Evolutionary conservation across 768 basidiomycete genomes (phyloP).

Genomic region (Hygrocybe punicea): DNA sequence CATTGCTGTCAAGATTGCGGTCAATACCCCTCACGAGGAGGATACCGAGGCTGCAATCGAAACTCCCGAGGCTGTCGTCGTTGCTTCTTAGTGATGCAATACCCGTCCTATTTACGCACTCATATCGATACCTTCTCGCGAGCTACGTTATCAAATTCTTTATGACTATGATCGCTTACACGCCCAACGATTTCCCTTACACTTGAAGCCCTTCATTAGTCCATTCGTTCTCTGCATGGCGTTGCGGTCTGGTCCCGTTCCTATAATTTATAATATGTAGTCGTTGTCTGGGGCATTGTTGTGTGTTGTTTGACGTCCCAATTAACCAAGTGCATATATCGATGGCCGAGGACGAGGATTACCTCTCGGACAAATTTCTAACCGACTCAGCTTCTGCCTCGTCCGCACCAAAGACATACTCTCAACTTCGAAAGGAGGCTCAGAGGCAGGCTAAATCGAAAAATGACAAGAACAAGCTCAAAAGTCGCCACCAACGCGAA

Average conservation of each 20-base stretch:
- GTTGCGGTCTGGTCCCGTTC: slow-evolving; percentile 49
- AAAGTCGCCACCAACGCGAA: slow-evolving; percentile 66
- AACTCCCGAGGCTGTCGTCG: slow-evolving; percentile 1
- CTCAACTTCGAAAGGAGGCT: slow-evolving; percentile 66
- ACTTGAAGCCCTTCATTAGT: slow-evolving; percentile 3
- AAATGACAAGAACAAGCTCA: slow-evolving; percentile 64
- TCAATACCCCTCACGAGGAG: slow-evolving; percentile 72
- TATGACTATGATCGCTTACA: slow-evolving; percentile 6
- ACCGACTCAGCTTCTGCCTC: slow-evolving; percentile 36
- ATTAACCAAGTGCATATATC: not conserved
- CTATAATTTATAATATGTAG: slow-evolving; percentile 23
- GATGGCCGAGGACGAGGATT: slow-evolving; percentile 63
- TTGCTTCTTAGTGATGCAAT: slow-evolving; percentile 18
- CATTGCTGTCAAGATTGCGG: slow-evolving; percentile 93
- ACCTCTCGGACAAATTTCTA: slow-evolving; percentile 85
- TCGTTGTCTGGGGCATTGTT: slow-evolving; percentile 8
- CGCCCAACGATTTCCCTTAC: not conserved
- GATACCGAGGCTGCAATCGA: slow-evolving; percentile 34
- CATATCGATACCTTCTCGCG: slow-evolving; percentile 10
- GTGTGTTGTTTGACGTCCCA: slow-evolving; percentile 10
- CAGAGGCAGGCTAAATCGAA: slow-evolving; percentile 53
- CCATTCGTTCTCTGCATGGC: slow-evolving; percentile 4
- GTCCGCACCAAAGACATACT: slow-evolving; percentile 57
- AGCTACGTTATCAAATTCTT: slow-evolving; percentile 9
- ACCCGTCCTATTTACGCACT: not conserved